Base-by-base conservation (phyloP, 2,329 filamentous ascomycete genomes). In the Fusarium brachygibbosum region DNA sequence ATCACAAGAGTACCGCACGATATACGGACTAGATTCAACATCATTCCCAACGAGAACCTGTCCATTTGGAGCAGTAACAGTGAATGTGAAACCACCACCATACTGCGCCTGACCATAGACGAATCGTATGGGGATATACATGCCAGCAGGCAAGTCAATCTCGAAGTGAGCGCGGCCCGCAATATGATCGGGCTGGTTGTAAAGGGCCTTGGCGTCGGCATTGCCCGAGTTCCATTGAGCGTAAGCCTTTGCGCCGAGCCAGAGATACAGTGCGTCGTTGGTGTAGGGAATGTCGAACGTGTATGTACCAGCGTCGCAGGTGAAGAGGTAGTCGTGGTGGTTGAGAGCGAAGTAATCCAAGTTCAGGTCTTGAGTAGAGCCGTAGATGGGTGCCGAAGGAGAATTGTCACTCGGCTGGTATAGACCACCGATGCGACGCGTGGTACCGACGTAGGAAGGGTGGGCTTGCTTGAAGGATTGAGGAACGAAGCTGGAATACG, bases 131-230 rank as follows among this genome's bases (percentile, higher is more conserved):
- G 60, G 60, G 11, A 63, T 13, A 3, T 63, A 63, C 12, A 0
- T 0, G 1, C 19, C 16, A 0, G 19, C 48, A 0, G 41, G 49
- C 2, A 63, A 0, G 0, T 19, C 6, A 0, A 63, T 0, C 0
- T 38, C 9, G 13, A 11, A 63, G 2, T 21, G 25, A 1, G 41
- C 58, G 0, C 9, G 17, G 0, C 60, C 60, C 23, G 58, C 31
- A 17, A 63, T 57, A 3, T 44, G 58, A 4, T 56, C 60, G 2
- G 58, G 49, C 4, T 63, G 58, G 5, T 63, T 49, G 1, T 63
- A 63, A 3, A 48, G 48, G 2, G 41, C 60, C n/a, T 56, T 63
- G 0, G 60, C 60, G 17, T 42, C 3, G 0, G 59, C 58, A n/a
- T 56, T 56, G 0, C 1, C 0, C 1, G 19, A 9, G 6, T 0